Evolutionary conservation across 345 rosid species (phyloP), one percentile per base, ranked within the genome.

Genomic region (Eucalyptus cloeziana): DNA sequence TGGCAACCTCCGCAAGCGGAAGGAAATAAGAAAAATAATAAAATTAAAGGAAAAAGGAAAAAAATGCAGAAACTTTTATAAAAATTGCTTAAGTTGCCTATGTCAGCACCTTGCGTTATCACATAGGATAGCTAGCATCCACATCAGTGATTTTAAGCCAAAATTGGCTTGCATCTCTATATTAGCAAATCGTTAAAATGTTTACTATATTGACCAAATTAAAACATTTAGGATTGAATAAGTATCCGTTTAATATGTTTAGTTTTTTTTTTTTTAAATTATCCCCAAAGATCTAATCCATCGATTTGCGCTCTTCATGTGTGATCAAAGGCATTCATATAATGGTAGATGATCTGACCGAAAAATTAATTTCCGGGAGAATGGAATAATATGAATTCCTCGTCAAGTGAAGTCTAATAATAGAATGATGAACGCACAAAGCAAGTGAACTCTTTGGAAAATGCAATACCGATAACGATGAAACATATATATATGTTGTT

Each of bases 101-200:
- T 24, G 62, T 56, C 5, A 24, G 12, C 12, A 8, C 11, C 12
- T 8, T 0, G 11, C 13, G 0, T 4, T 56, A 56, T 10, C 62
- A 56, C 5, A 6, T 56, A 56, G 62, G 30, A 10, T 0, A 56
- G 0, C 5, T 0, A 24, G 0, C 5, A 8, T 56, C 30, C 2
- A 56, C 10, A 8, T 56, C 5, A 56, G 10, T 6, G 5, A 56
- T 24, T 56, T 24, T 24, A 0, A 3, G 62, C 13, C 13, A 56
- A 56, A 56, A 56, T 56, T 56, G 27, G 12, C 12, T 9, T 56
- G 3, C 4, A 56, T 22, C 1, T 24, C 11, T 22, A 56, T 56
- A 56, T 56, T 22, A 56, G 11, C 6, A 24, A 56, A 56, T 56
- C 1, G 5, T 25, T 56, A 22, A 4, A 24, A 56, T 1, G 27